Evolutionary conservation across 2,329 filamentous ascomycete species (phyloP), one percentile per base, ranked within the genome.

Genomic region (Fusarium sp.): DNA sequence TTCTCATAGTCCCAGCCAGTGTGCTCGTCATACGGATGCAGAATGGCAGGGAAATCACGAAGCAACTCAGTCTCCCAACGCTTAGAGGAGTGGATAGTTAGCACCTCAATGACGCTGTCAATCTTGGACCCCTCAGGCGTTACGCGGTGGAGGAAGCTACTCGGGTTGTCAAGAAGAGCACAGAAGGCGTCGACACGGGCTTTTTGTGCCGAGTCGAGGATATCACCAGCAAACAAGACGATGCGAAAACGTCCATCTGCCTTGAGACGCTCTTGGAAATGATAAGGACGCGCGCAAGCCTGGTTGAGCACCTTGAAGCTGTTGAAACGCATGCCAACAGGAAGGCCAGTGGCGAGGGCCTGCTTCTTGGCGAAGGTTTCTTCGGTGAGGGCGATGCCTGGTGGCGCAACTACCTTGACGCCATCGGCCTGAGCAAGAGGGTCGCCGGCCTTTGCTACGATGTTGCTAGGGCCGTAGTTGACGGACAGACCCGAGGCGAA

Each of bases 221-320:
- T 79, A 67, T 91, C 82, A 1, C 90, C 91, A 0, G 88, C 84
- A 68, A 93, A 92, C 2, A 93, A 79, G 1, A 91, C 78, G 27
- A 91, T 74, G 8, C 89, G 81, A 77, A 88, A 91, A 1, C 85
- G 81, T 2, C 89, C 89, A 71, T 90, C 86, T n/a, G 82, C 84
- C 39, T 80, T 83, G 18, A 51, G 48, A 1, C 48, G 80, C 62
- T 88, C 82, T 51, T 91, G 88, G 46, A 92, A 82, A 40, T 90
- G 85, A 84, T 86, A 90, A 0, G 89, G 86, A 4, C 87, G 81
- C 0, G 82, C 84, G 63, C 86, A 83, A 3, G 84, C 77, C 70
- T 92, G 89, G 65, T 87, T 88, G 6, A 91, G 78, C 1, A 91
- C 88, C 68, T 90, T 86, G 77, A 84, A 84, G 62, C 83, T 87